Conservation (phyloP, 768 basidiomycete species). For the Mycena metata region DNA sequence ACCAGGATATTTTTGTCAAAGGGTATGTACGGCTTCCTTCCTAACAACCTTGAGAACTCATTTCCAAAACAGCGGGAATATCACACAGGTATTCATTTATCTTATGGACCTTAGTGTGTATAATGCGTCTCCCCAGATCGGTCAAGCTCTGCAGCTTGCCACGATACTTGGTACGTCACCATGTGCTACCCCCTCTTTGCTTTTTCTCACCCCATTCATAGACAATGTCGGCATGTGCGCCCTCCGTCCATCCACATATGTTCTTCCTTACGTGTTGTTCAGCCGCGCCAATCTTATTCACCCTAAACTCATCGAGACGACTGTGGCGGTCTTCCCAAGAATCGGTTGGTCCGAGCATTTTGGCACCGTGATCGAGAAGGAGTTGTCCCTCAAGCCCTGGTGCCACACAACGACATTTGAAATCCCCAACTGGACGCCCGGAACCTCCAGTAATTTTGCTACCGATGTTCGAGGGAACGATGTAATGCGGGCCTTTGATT, state of each 20-base stretch:
- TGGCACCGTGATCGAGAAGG: slow-evolving; percentile 57
- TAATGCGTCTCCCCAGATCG: no score
- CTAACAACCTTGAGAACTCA: background rate
- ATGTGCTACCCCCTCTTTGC: slow-evolving; percentile 4
- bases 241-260: background rate
- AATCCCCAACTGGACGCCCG: slow-evolving; percentile 57
- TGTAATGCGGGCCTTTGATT: slow-evolving; percentile 58
- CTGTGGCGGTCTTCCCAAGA: slow-evolving; percentile 57
- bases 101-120: background rate
- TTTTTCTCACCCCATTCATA: slow-evolving; percentile 35
- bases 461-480: slow-evolving; percentile 60
- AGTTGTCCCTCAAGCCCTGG: slow-evolving; percentile 63
- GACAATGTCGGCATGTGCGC: slow-evolving; percentile 62
- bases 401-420: slow-evolving; percentile 65
- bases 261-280: slow-evolving; percentile 22
- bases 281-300: slow-evolving; percentile 61
- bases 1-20: slow-evolving; percentile 62
- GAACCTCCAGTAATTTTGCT: slow-evolving; percentile 61
- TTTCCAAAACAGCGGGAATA: slow-evolving; percentile 54
- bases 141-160: slow-evolving; percentile 61
- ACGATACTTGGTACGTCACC: slow-evolving; percentile 58
- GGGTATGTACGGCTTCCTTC: slow-evolving; percentile 47
- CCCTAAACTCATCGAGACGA: slow-evolving; percentile 55
- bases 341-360: slow-evolving; percentile 62
- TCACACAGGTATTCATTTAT: slow-evolving; percentile 57